phyloP scores from a whole-genome alignment of 2,329 filamentous ascomycete genomes.

The Magnaporthales sp. region DNA sequence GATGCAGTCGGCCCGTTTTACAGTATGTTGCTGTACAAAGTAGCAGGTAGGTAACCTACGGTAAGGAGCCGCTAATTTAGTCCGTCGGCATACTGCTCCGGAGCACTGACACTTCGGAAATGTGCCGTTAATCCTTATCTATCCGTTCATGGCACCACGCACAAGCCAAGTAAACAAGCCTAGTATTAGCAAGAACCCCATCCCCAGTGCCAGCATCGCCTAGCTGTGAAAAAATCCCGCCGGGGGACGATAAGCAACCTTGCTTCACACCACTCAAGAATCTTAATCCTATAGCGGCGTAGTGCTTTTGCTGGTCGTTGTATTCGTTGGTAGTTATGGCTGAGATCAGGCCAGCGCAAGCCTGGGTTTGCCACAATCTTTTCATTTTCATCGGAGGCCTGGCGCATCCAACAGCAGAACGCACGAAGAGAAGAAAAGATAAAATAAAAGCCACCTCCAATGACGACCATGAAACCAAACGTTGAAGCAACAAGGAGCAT shows the following conservation, averaged over 20 bases:
- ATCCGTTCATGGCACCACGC: not conserved
- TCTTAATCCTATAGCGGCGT: not conserved
- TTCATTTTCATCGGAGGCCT: not conserved
- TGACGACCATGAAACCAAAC: not conserved
- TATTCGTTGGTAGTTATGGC: not conserved
- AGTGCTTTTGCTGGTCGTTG: not conserved
- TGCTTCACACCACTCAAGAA: not conserved
- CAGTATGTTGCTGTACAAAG: too few relatives aligned
- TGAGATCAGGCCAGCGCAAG: not conserved
- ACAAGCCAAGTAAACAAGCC: not conserved
- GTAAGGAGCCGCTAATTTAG: not conserved
- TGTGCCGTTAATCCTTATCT: not conserved
- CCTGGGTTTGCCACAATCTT: not conserved
- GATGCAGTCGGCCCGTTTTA: not conserved
- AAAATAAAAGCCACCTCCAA: not conserved
- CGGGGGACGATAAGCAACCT: not conserved
- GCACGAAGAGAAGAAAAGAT: not conserved
- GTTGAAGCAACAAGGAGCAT: not conserved
- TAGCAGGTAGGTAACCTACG: too few relatives aligned
- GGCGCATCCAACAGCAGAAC: not conserved
- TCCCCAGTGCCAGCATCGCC: too few relatives aligned
- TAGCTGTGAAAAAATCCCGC: not conserved
- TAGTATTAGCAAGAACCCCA: too few relatives aligned
- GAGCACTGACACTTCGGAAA: not conserved
- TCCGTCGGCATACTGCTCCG: not conserved